These are phyloP conservation scores for Rhodamnia argentea DNA, from an alignment of 345 rosid species.

Conservation along the genomic window DNA sequence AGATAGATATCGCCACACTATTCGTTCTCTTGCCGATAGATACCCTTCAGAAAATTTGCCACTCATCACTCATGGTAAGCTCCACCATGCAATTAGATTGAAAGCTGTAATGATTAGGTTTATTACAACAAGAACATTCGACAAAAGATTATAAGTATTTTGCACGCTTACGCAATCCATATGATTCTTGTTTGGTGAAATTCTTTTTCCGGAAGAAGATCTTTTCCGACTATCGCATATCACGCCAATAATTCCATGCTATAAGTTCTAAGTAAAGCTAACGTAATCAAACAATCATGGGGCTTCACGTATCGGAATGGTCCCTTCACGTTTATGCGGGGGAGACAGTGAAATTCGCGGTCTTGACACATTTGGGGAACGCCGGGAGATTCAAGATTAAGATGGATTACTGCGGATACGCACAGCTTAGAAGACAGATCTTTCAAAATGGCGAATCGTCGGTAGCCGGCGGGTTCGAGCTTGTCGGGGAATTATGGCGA, in stretches of 20 bases:
- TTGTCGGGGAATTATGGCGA: neutral
- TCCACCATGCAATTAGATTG: neutral
- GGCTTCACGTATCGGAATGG: neutral
- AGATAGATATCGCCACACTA: conserved; percentile 40
- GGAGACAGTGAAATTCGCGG: conserved; percentile 59
- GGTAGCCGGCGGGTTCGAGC: neutral
- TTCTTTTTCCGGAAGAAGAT: neutral
- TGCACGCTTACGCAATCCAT: neutral
- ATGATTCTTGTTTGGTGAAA: no score
- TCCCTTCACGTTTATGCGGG: conserved; percentile 19
- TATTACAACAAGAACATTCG: neutral
- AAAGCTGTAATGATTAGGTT: neutral
- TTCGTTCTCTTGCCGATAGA: conserved; percentile 57
- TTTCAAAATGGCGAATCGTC: neutral
- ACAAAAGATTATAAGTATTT: neutral
- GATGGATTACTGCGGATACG: conserved; percentile 62
- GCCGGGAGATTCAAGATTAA: conserved; percentile 14
- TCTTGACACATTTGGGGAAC: conserved; percentile 39
- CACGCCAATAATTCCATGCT: neutral
- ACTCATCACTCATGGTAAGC: conserved; percentile 66
- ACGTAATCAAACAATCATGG: neutral
- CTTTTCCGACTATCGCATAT: neutral
- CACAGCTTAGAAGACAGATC: conserved; percentile 37
- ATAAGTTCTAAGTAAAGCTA: neutral
- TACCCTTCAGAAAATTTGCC: conserved; percentile 75